A percentile compares a stretch with the other conserved stretches of the same genome.
phyloP scores from a whole-genome alignment of 1,284 basidiomycete genomes.

The Heliocybe sulcata region DNA sequence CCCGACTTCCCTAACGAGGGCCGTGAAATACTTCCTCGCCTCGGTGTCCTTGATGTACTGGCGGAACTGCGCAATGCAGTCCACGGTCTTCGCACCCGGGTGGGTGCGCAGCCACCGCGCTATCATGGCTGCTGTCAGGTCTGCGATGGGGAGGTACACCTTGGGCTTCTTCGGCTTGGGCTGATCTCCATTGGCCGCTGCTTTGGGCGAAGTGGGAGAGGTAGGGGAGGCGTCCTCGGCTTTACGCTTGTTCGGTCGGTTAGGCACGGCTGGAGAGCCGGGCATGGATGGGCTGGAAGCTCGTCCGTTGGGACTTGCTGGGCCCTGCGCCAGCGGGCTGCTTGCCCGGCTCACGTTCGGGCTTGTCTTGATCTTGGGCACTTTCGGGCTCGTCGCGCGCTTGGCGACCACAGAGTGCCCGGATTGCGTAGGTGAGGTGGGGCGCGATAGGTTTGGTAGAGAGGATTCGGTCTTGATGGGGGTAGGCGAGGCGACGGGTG shows the following conservation, averaged over 20 bases:
- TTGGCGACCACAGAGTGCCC: slow-evolving; percentile 76
- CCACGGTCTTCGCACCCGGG: slow-evolving; percentile 57
- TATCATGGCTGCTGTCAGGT: slow-evolving; percentile 57
- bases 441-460: slow-evolving; percentile 30
- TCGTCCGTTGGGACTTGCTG: slow-evolving; percentile 26
- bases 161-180: slow-evolving; percentile 67
- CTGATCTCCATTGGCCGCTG: slow-evolving; percentile 16
- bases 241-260: slow-evolving; percentile 53
- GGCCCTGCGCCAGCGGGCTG: slow-evolving; percentile 41
- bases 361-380: not conserved
- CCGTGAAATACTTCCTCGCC: slow-evolving; percentile 70
- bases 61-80: slow-evolving; percentile 74
- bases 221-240: slow-evolving; percentile 40
- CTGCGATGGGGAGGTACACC: slow-evolving; percentile 30
- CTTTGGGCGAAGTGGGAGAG: slow-evolving; percentile 17
- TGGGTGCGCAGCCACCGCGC: slow-evolving; percentile 66
- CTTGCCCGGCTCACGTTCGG: slow-evolving; percentile 35
- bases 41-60: slow-evolving; percentile 59
- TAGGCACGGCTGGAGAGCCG: slow-evolving; percentile 2
- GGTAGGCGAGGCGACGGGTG: slow-evolving; percentile 7
- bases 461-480: slow-evolving; percentile 6
- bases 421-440: slow-evolving; percentile 49
- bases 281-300: slow-evolving; percentile 9
- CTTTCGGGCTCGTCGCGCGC: slow-evolving; percentile 24
- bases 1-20: slow-evolving; percentile 22